Base-by-base conservation (phyloP, 1,284 basidiomycete genomes). In the Vanrija humicola region DNA sequence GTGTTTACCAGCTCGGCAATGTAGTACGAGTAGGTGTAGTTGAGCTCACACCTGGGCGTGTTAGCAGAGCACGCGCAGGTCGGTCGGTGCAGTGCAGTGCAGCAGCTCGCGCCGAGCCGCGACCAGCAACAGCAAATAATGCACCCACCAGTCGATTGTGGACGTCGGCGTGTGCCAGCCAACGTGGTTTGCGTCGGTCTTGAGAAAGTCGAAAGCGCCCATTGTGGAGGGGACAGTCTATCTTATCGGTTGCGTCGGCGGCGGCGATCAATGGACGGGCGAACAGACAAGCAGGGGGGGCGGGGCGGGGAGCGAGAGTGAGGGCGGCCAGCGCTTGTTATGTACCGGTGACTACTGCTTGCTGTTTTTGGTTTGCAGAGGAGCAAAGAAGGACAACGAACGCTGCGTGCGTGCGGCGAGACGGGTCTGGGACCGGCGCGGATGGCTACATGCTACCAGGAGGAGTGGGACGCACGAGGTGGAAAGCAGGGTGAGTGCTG, bases 1-100 rank as follows among this genome's bases (percentile, higher is more conserved):
- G 77, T 77, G 62, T 79, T 77, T 62, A 73, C 56, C 48, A 74
- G 72, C 60, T 77, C 75, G 48, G 77, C 76, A 38, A 78, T 70
- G 56, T 72, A 77, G n/a, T 64, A 71, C 12, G 67, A 64, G 50
- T 72, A 65, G 29, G 64, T 58, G 50, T 77, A 76, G 61, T 77
- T 77, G 44, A 64, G 51, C 58, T 77, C 77, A 61, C 76, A 77
- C 74, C 73, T 34, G 34, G 6, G 6, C 6, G 6, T 10, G 28
- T 7, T 28, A 28, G 28, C 28, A 28, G 28, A 34, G 34, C 34
- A 34, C 34, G 34, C 34, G 34, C 34, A 34, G 34, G 34, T 34
- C 34, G 10, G 28, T 29, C 8, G 10, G 8, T 8, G 28, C 7
- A 29, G 21, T 23, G 21, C 21, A 23, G 21, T 23, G 3, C 8